phyloP scores from a whole-genome alignment of 352 stramenopile genomes.

The Phytopythium litorale region DNA sequence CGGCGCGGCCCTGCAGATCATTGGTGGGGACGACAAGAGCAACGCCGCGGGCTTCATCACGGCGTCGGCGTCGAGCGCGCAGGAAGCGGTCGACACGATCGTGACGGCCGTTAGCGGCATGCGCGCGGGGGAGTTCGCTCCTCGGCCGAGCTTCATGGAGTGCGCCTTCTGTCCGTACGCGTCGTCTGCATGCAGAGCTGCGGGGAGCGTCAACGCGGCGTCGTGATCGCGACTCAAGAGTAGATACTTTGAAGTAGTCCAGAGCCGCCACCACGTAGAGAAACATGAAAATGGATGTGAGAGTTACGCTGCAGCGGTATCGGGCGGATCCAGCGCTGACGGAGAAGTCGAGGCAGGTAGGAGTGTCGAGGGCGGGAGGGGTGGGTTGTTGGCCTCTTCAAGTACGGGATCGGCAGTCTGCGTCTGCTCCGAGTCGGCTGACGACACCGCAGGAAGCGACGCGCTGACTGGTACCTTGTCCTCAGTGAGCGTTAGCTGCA shows the following conservation, averaged over 20 bases:
- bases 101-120: constrained; percentile 31
- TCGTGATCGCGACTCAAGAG: neutral
- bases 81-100: constrained; percentile 37
- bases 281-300: neutral
- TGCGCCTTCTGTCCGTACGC: constrained; percentile 75
- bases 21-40: constrained; percentile 27
- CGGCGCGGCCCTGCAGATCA: constrained; percentile 58
- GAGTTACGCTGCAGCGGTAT: neutral
- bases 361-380: neutral
- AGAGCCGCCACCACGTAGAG: neutral
- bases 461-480: neutral
- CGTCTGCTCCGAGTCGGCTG: neutral
- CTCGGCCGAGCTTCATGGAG: constrained; percentile 52
- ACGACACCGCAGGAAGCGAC: neutral
- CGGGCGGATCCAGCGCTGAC: neutral
- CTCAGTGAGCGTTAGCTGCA: constrained; percentile 1
- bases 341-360: neutral
- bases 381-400: neutral
- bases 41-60: constrained; percentile 7
- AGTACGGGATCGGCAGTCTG: neutral
- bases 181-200: constrained; percentile 44
- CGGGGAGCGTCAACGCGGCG: constrained; percentile 4
- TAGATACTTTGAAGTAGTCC: no score
- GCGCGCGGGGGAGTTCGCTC: constrained; percentile 43
- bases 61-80: constrained; percentile 15